Percentiles rank a stretch among this genome's conserved stretches.
Conservation (phyloP, 208 protist genomes). For the Leishmania major region DNA sequence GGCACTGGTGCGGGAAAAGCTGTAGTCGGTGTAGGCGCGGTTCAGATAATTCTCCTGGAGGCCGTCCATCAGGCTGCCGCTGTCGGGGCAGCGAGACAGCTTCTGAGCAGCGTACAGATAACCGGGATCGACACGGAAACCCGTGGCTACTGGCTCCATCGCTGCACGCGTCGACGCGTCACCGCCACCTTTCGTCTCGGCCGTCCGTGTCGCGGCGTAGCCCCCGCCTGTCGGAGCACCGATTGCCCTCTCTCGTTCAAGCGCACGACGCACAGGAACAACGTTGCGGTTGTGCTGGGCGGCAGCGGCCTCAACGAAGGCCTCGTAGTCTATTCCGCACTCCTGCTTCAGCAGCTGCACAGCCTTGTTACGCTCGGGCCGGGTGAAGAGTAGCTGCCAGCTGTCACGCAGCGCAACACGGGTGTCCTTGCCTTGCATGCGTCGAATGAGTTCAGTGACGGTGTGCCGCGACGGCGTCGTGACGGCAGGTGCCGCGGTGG, state of each 20-base stretch:
- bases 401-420: conserved; percentile 45
- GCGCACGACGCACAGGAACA: conserved; percentile 14
- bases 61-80: conserved; percentile 58
- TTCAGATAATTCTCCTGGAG: conserved; percentile 79
- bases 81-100: conserved; percentile 35
- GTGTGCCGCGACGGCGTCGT: conserved; percentile 16
- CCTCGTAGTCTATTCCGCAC: conserved; percentile 68
- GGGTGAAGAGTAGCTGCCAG: conserved; percentile 53
- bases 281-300: conserved; percentile 25
- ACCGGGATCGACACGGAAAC: conserved; percentile 76
- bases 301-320: conserved; percentile 38
- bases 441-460: conserved; percentile 46
- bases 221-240: neutral
- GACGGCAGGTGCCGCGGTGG: neutral
- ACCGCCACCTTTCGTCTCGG: neutral
- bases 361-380: conserved; percentile 50
- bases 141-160: conserved; percentile 27
- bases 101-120: conserved; percentile 63
- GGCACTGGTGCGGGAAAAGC: conserved; percentile 44
- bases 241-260: conserved; percentile 31
- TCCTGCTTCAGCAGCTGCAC: conserved; percentile 74
- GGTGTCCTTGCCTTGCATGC: conserved; percentile 67
- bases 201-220: neutral
- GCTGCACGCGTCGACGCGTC: neutral
- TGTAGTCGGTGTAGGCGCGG: conserved; percentile 72